Base-by-base conservation (phyloP, 768 basidiomycete species). In the Psilocybe sp. region DNA sequence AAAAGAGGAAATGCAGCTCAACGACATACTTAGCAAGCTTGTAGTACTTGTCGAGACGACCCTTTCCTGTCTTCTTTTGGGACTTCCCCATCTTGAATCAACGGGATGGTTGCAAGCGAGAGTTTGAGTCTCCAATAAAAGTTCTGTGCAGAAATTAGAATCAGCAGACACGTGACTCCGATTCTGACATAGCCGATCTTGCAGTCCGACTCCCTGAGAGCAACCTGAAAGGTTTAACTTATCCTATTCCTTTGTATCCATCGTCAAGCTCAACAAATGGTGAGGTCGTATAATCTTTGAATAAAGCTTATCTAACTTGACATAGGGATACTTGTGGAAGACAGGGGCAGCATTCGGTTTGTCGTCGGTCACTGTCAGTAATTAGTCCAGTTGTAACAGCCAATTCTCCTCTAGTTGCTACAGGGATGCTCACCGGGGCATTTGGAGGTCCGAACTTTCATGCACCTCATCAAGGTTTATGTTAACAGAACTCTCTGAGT, bases 51-150 rank as follows among this genome's bases (percentile, higher is more conserved):
- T 98, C 94, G 43, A 96, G 77, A 62, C 94, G 92, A 59, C 89
- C 92, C 70, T 96, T 96, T 56, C 92, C 94, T 19, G 92, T 94
- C 78, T 96, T 97, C 75, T 95, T 96, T 69, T 92, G 87, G n/a
- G 80, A 72, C 60, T 87, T 88, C 40, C 77, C 83, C 88, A 90
- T 89, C 33, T 18, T 54, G 19, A 45, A 35, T n/a, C 10, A 35
- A 44, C 39, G 38, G 31, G 38, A 37, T n/a, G 51, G 14, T 39
- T 40, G 11, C 23, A 28, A 28, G 23, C 23, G 23, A 28, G 23
- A 28, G 23, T 28, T 28, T 28, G 23, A 28, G 23, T 7, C n/a
- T n/a, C 23, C 23, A 28, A 28, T 28, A 28, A 28, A 28, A 28
- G 23, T 28, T 28, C 23, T 28, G 23, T 28, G 23, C 23, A 28